A percentile compares a stretch with the other conserved stretches of the same genome.
These are phyloP conservation scores for Pestalotiopsis sp. DNA, from an alignment of 2,329 filamentous ascomycete genomes.

Conservation along the genomic window DNA sequence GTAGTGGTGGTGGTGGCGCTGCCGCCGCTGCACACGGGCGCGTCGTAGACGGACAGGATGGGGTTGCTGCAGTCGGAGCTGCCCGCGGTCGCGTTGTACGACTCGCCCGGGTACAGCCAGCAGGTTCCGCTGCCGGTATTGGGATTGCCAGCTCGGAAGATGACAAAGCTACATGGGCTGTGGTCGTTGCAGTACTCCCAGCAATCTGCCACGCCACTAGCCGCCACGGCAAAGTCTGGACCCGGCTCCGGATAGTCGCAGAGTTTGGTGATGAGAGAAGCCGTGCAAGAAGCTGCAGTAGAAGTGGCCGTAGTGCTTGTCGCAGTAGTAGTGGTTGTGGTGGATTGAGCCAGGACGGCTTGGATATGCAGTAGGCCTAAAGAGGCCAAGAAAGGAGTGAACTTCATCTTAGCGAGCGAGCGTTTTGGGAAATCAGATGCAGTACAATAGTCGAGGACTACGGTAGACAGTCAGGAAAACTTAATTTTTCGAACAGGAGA, in stretches of 20 bases:
- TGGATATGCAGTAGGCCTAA: neutral
- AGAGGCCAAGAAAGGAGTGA: neutral
- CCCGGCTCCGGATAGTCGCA: neutral
- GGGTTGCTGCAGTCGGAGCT: conserved; percentile 4
- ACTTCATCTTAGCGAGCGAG: neutral
- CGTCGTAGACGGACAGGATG: neutral
- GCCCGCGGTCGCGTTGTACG: neutral
- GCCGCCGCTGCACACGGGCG: conserved; percentile 1
- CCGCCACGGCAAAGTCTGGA: neutral
- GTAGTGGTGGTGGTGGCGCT: conserved; percentile 1
- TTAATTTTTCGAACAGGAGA: too few species aligned
- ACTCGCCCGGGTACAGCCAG: neutral
- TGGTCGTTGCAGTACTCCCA: conserved; percentile 7
- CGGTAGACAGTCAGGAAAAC: too few species aligned
- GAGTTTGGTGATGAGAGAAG: conserved; percentile 8
- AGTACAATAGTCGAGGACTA: too few species aligned
- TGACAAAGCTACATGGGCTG: conserved; percentile 2
- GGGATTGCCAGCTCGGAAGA: neutral
- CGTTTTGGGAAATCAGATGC: too few species aligned
- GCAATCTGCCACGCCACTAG: neutral
- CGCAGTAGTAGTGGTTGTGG: neutral
- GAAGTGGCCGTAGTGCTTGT: neutral
- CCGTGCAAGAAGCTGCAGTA: neutral
- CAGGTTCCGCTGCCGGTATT: neutral
- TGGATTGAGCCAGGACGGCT: neutral